phyloP scores from a whole-genome alignment of 2,329 filamentous ascomycete species.

The Plenodomus tracheiphilus region DNA sequence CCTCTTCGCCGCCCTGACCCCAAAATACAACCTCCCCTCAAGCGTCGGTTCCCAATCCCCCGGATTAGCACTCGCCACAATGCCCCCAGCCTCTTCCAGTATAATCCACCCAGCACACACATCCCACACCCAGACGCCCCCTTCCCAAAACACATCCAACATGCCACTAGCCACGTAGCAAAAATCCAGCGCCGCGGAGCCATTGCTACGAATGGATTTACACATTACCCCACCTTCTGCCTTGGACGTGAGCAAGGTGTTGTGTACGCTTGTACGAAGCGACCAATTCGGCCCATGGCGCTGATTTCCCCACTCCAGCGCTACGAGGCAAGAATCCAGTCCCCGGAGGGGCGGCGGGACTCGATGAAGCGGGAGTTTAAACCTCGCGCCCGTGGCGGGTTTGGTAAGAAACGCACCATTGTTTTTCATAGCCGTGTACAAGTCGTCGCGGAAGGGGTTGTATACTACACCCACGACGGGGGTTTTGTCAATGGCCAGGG shows the following conservation, averaged over 20 bases:
- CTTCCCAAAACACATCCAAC: conserved; percentile 45
- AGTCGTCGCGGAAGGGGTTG: conserved; percentile 40
- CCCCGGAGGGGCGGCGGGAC: conserved; percentile 27
- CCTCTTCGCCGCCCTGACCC: conserved; percentile 34
- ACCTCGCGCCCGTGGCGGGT: conserved; percentile 13
- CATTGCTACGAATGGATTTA: conserved; percentile 38
- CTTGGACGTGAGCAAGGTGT: conserved; percentile 34
- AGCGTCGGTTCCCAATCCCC: conserved; percentile 40
- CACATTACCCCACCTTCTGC: conserved; percentile 37
- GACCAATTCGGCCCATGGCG: conserved; percentile 44
- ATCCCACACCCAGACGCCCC: conserved; percentile 43
- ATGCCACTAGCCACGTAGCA: conserved; percentile 44
- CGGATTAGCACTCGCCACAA: conserved; percentile 42
- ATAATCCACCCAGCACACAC: conserved; percentile 45
- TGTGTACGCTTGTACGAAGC: conserved; percentile 33
- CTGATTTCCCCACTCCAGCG: conserved; percentile 44
- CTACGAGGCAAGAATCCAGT: conserved; percentile 39
- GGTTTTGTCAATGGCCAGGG: conserved; percentile 35
- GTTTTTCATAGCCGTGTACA: conserved; percentile 42
- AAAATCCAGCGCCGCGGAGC: conserved; percentile 44
- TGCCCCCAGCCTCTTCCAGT: conserved; percentile 43
- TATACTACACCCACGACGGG: conserved; percentile 42
- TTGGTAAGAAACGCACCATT: conserved; percentile 37
- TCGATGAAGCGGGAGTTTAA: conserved; percentile 37
- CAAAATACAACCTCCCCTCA: conserved; percentile 41